These are phyloP conservation scores for Styphnolobium japonicum DNA, from an alignment of 306 rosid species.

Conservation along the genomic window DNA sequence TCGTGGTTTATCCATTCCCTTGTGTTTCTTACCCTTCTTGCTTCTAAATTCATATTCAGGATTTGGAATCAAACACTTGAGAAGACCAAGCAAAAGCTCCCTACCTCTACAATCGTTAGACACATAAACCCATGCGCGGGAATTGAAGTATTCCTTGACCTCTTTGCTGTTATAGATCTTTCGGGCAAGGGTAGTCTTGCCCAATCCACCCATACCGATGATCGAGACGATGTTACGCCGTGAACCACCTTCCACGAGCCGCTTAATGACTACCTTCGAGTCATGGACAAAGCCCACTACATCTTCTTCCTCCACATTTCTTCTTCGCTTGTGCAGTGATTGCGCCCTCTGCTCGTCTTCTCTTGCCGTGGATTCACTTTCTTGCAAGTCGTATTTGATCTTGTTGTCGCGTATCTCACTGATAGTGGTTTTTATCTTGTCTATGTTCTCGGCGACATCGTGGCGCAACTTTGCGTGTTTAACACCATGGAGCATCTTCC, in stretches of 20 bases:
- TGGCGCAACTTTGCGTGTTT: background rate
- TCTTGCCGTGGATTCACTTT: background rate
- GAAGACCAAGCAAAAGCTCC: conserved; percentile 2
- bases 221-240: background rate
- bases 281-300: background rate
- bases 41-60: background rate
- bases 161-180: background rate
- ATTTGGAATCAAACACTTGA: background rate
- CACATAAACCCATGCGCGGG: background rate
- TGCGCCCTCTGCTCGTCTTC: background rate
- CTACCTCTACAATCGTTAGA: conserved; percentile 6
- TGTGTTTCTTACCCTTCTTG: background rate
- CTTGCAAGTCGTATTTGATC: background rate
- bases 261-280: background rate
- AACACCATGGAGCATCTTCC: background rate
- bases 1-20: background rate
- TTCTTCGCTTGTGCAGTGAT: background rate
- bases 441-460: background rate
- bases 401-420: background rate
- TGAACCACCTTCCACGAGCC: background rate
- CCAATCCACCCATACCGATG: conserved; percentile 20
- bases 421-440: background rate
- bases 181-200: conserved; percentile 23
- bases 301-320: conserved; percentile 18
- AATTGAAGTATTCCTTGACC: background rate